A percentile compares a stretch with the other conserved stretches of the same genome.
Conservation (phyloP, 1,284 basidiomycete genomes). For the Microstroma glucosiphilum region DNA sequence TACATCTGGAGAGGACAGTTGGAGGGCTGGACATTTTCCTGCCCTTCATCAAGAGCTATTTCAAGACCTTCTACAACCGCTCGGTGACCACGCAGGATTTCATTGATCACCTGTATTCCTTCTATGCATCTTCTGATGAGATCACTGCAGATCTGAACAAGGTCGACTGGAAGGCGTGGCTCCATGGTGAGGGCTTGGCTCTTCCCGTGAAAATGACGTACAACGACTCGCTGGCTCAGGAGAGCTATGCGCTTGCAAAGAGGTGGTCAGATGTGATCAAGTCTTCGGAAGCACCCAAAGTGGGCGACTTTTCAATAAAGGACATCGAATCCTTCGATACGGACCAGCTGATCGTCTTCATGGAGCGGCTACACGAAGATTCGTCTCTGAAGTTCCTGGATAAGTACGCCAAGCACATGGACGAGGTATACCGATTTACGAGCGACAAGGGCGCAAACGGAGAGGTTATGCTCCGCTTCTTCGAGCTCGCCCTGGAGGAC, state of each 20-base stretch:
- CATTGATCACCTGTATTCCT: constrained; percentile 81
- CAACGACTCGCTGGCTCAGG: constrained; percentile 69
- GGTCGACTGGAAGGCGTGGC: constrained; percentile 71
- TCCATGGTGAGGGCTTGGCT: constrained; percentile 70
- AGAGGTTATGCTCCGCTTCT: constrained; percentile 56
- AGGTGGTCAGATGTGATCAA: constrained; percentile 58
- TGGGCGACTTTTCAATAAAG: constrained; percentile 19
- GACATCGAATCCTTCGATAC: constrained; percentile 34
- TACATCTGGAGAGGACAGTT: constrained; percentile 64
- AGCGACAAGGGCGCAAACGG: constrained; percentile 50
- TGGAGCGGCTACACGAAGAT: constrained; percentile 54
- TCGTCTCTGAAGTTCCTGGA: constrained; percentile 39
- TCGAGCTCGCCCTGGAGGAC: constrained; percentile 53
- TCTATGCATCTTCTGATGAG: constrained; percentile 56
- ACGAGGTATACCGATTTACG: constrained; percentile 53
- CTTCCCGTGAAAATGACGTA: constrained; percentile 77
- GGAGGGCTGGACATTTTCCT: constrained; percentile 70
- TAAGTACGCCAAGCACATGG: constrained; percentile 49
- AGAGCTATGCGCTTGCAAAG: constrained; percentile 62
- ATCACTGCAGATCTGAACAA: constrained; percentile 57
- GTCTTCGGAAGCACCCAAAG: constrained; percentile 13
- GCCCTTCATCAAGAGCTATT: constrained; percentile 64
- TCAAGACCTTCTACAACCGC: constrained; percentile 59
- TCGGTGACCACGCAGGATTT: constrained; percentile 83
- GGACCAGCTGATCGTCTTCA: constrained; percentile 53